A percentile compares a stretch with the other conserved stretches of the same genome.
phyloP scores from a whole-genome alignment of 768 basidiomycete species.

The Psilocybe sp. region DNA sequence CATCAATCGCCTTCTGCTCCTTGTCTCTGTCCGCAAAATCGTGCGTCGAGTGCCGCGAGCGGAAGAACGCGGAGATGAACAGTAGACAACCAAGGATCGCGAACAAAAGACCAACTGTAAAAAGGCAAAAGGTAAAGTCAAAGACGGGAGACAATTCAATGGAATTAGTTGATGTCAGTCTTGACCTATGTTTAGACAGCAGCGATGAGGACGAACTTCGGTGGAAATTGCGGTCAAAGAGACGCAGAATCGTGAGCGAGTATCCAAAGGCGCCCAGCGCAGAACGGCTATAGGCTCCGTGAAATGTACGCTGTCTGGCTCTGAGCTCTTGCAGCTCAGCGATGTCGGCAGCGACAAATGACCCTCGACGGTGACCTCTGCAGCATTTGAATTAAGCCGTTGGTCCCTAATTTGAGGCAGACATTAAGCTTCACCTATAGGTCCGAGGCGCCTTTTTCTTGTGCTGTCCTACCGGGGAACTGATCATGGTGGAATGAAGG shows the following conservation, averaged over 20 bases:
- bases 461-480: too few species aligned
- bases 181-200: background rate
- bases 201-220: conserved; percentile 46
- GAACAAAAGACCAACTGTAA: conserved; percentile 64
- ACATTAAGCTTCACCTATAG: conserved; percentile 10
- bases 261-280: conserved; percentile 75
- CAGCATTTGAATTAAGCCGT: background rate
- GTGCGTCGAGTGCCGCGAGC: conserved; percentile 64
- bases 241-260: conserved; percentile 67
- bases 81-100: conserved; percentile 60
- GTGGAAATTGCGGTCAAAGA: conserved; percentile 78
- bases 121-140: background rate
- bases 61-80: conserved; percentile 53
- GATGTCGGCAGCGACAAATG: conserved; percentile 51
- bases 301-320: conserved; percentile 78
- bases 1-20: conserved; percentile 28
- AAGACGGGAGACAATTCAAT: background rate
- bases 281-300: conserved; percentile 77
- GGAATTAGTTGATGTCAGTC: background rate
- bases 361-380: conserved; percentile 37
- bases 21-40: conserved; percentile 70
- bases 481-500: too few species aligned
- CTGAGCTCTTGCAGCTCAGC: conserved; percentile 71
- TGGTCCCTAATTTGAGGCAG: background rate
- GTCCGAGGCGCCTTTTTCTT: conserved; percentile 3